Evolutionary conservation across 371 early-diverging fungal species (phyloP).

Genomic region (Parasitella parasitica): DNA sequence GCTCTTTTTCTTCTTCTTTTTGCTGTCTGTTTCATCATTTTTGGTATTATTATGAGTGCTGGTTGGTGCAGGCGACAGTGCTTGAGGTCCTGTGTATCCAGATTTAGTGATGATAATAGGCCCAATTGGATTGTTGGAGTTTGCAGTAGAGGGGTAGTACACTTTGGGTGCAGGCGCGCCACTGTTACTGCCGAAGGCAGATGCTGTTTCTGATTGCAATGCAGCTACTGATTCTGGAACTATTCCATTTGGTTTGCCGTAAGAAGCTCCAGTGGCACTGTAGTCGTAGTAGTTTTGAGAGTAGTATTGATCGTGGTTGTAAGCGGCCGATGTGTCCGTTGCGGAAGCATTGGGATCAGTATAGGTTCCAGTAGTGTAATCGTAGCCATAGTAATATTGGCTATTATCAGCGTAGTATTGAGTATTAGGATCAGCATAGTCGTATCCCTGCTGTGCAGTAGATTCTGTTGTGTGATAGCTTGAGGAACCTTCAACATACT

Average conservation of each 20-base stretch:
- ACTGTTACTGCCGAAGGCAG: not conserved
- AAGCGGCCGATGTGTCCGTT: constrained; percentile 18
- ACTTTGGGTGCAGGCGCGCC: constrained; percentile 10
- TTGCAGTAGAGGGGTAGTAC: constrained; percentile 17
- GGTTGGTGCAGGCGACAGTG: not conserved
- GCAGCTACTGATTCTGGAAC: constrained; percentile 12
- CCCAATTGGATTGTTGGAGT: constrained; percentile 16
- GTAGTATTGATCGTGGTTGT: constrained; percentile 39
- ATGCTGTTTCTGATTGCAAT: not conserved
- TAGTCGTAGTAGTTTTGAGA: constrained; percentile 19
- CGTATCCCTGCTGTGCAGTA: not conserved
- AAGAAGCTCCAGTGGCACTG: not conserved
- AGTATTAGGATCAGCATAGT: constrained; percentile 14
- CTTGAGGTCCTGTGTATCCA: constrained; percentile 22
- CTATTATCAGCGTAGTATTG: constrained; percentile 17
- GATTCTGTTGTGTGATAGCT: not conserved
- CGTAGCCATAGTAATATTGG: constrained; percentile 34
- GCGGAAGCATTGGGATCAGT: constrained; percentile 12
- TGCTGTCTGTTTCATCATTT: not conserved
- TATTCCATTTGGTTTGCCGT: not conserved
- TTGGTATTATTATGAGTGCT: not conserved
- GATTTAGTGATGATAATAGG: constrained; percentile 19
- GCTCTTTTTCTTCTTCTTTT: constrained; percentile 56
- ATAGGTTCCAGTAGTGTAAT: constrained; percentile 25
- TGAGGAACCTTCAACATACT: not conserved